Conservation (phyloP, 164 flowering plant genomes). For the Chimonanthus praecox region DNA sequence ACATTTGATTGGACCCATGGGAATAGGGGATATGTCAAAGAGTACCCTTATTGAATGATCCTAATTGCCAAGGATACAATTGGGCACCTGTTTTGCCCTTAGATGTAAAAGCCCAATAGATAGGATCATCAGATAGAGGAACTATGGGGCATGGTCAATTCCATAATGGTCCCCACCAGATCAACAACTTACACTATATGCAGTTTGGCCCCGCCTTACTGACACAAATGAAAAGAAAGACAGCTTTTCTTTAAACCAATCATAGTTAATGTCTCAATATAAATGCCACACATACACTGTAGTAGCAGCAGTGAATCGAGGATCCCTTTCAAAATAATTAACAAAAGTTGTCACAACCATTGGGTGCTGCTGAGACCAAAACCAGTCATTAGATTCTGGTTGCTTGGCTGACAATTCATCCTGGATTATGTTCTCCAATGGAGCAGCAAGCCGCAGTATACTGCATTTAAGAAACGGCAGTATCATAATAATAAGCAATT, state of each 20-base stretch:
- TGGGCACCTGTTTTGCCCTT: not conserved
- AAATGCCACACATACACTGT: conserved; percentile 47
- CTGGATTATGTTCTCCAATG: conserved; percentile 74
- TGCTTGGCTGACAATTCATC: conserved; percentile 67
- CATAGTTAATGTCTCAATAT: not conserved
- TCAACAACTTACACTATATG: not conserved
- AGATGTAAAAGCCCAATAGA: not conserved
- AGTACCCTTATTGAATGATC: not conserved
- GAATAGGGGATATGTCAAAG: not conserved
- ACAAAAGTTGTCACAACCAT: conserved; percentile 65
- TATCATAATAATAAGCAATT: conserved; percentile 1
- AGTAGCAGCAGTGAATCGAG: conserved; percentile 64
- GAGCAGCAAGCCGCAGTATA: conserved; percentile 65
- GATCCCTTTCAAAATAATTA: conserved; percentile 67
- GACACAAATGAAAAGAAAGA: not conserved
- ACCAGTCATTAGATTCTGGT: conserved; percentile 81
- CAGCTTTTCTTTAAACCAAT: not conserved
- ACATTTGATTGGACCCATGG: not conserved
- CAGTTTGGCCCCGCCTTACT: not conserved
- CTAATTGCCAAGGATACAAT: not conserved
- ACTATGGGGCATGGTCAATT: not conserved
- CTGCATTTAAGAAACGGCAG: conserved; percentile 39
- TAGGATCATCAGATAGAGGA: not conserved
- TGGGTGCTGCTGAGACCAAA: conserved; percentile 90
- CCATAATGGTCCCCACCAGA: conserved; percentile 1